Evolutionary conservation across 768 basidiomycete species (phyloP).

Genomic region (Naganishia randhawae): DNA sequence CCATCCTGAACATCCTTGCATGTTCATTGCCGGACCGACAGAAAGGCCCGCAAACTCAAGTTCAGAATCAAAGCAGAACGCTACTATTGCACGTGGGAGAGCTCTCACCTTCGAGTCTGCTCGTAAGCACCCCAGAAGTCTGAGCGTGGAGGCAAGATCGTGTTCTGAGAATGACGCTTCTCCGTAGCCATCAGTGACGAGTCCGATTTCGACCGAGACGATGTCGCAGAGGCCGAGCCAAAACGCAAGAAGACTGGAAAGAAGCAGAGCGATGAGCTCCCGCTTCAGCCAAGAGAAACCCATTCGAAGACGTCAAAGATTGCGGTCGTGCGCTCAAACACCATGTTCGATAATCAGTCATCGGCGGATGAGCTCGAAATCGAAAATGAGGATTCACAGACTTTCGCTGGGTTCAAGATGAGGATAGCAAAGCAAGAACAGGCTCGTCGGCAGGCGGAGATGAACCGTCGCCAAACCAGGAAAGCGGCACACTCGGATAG

Average conservation of each 20-base stretch:
- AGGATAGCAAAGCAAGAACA: background rate
- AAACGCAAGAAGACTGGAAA: background rate
- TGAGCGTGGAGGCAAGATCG: background rate
- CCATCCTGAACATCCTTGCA: too few relatives aligned
- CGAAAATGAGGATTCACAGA: constrained; percentile 16
- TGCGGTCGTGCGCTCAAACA: background rate
- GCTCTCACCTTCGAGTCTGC: background rate
- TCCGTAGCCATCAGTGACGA: constrained; percentile 13
- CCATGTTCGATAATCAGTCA: background rate
- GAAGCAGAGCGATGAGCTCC: background rate
- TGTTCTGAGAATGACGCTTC: background rate
- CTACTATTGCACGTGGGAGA: background rate
- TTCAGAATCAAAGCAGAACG: background rate
- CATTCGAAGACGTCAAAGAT: background rate
- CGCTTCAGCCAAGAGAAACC: background rate
- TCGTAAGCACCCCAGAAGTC: background rate
- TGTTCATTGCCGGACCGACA: background rate
- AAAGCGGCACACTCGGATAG: background rate
- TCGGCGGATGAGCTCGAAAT: background rate
- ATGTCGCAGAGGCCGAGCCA: background rate
- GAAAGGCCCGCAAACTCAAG: background rate
- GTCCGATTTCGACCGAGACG: constrained; percentile 20
- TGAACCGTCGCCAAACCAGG: background rate
- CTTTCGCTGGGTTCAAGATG: constrained; percentile 16
- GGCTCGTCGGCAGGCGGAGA: background rate